phyloP scores from a whole-genome alignment of 768 basidiomycete species.

The Paxillus involutus region DNA sequence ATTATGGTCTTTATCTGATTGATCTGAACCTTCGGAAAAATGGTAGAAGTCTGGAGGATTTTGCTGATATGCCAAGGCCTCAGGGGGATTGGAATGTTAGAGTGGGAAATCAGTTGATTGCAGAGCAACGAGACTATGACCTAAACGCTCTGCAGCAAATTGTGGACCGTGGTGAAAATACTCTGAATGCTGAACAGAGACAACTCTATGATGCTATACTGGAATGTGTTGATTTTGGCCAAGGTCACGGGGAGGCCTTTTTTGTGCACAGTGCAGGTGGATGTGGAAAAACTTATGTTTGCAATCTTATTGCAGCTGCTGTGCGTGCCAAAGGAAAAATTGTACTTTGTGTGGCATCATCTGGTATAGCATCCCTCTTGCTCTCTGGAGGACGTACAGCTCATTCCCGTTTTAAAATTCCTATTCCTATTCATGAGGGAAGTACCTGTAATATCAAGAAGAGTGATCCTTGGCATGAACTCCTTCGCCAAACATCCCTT shows the following conservation, averaged over 20 bases:
- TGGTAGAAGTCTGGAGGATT: conserved; percentile 8
- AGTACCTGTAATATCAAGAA: conserved; percentile 37
- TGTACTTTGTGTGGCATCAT: conserved; percentile 49
- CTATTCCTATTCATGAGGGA: conserved; percentile 32
- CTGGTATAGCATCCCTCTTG: conserved; percentile 47
- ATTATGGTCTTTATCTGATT: conserved; percentile 44
- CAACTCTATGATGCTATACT: conserved; percentile 29
- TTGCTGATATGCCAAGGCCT: conserved; percentile 16
- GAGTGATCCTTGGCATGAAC: conserved; percentile 25
- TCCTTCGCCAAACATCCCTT: conserved; percentile 31
- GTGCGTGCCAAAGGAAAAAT: conserved; percentile 29
- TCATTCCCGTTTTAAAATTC: conserved; percentile 49
- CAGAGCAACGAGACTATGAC: conserved; percentile 3
- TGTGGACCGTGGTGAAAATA: conserved; percentile 2
- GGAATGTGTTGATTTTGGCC: conserved; percentile 18
- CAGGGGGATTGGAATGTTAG: conserved; percentile 14
- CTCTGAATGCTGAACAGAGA: conserved; percentile 31
- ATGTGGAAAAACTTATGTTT: conserved; percentile 47
- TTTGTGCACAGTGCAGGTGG: conserved; percentile 44
- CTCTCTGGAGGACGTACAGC: conserved; percentile 43
- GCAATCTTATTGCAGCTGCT: conserved; percentile 32
- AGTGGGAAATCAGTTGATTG: conserved; percentile 12
- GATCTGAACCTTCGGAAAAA: conserved; percentile 19
- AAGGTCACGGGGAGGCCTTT: conserved; percentile 22
- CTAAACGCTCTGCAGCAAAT: conserved; percentile 5